These are phyloP conservation scores for Recurvomyces mirabilis DNA, from an alignment of 495 filamentous ascomycete species.

Conservation along the genomic window DNA sequence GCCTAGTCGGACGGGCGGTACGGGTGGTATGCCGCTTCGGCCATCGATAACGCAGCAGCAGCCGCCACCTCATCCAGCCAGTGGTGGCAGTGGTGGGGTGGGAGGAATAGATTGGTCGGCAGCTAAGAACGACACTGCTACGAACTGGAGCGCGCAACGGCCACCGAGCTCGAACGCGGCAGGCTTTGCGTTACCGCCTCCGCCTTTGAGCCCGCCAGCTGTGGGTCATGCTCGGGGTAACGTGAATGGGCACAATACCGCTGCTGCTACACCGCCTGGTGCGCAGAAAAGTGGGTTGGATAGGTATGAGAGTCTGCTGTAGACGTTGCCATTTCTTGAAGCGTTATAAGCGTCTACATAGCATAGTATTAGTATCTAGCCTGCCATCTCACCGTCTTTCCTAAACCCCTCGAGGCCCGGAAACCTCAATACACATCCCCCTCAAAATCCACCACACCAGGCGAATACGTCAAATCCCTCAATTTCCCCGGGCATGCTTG, in stretches of 20 bases:
- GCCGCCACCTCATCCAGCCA: neutral
- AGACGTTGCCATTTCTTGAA: too few species aligned
- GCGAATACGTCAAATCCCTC: slow-evolving; percentile 9
- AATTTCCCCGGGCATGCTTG: slow-evolving; percentile 21
- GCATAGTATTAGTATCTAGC: too few species aligned
- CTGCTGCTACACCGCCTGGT: neutral
- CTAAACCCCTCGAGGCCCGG: too few species aligned
- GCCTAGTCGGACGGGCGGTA: slow-evolving; percentile 4
- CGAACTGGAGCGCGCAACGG: neutral
- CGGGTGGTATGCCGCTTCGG: neutral
- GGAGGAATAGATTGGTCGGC: slow-evolving; percentile 21
- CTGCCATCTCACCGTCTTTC: too few species aligned
- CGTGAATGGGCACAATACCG: neutral
- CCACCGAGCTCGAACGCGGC: neutral
- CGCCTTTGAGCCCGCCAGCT: slow-evolving; percentile 16
- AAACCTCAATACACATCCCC: slow-evolving; percentile 15
- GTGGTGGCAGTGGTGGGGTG: neutral
- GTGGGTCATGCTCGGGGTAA: neutral
- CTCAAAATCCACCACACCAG: slow-evolving; percentile 9
- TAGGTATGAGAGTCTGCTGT: slow-evolving; percentile 25
- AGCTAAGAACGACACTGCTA: neutral
- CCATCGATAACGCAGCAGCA: neutral
- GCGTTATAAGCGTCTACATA: too few species aligned
- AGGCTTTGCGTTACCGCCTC: slow-evolving; percentile 16
- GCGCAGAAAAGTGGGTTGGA: slow-evolving; percentile 18